Evolutionary conservation across 1,284 basidiomycete species (phyloP), one percentile per base, ranked within the genome.

Genomic region (Microstroma glucosiphilum): DNA sequence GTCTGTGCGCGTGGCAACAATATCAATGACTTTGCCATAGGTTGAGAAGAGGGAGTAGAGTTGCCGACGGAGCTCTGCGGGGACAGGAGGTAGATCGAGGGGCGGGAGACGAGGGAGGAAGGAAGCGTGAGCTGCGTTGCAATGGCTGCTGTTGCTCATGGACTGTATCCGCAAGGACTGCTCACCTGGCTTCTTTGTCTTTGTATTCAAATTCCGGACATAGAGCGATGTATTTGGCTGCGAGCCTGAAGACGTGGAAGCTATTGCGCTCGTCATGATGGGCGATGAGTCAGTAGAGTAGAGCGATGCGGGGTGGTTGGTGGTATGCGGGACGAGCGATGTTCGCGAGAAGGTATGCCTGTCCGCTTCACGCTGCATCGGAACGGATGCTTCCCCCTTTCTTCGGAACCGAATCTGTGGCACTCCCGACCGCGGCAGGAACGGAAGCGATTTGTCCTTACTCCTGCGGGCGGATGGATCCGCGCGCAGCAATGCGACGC

Each of bases 161-260:
- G 23, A 25, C 21, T 40, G 19, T 1, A 17, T 30, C 76, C 82
- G 65, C 46, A 37, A 37, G 30, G 9, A 9, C 30, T 37, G 30
- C 30, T 37, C 30, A 82, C 83, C 83, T 40, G 90, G 87, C 81
- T 94, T 98, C 82, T 92, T 92, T 71, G 94, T 84, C 81, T 93
- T 92, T 79, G 89, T 88, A 78, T 96, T 91, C 74, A 98, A 86
- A 79, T 96, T 96, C 77, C 92, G 91, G 80, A 98, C 83, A 82
- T 96, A 97, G 70, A 98, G 85, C 59, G 93, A 91, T 56, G 88
- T 85, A 78, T 89, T 92, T 37, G 91, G 93, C 79, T 88, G 56
- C 15, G 13, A n/a, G 12, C 51, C 51, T 26, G 51, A 8, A 23
- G 51, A 23, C 6, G 56, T 42, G 9, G 56, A 15, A 19, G 56